Conservation (phyloP, 352 stramenopile genomes). For the Thraustotheca clavata region DNA sequence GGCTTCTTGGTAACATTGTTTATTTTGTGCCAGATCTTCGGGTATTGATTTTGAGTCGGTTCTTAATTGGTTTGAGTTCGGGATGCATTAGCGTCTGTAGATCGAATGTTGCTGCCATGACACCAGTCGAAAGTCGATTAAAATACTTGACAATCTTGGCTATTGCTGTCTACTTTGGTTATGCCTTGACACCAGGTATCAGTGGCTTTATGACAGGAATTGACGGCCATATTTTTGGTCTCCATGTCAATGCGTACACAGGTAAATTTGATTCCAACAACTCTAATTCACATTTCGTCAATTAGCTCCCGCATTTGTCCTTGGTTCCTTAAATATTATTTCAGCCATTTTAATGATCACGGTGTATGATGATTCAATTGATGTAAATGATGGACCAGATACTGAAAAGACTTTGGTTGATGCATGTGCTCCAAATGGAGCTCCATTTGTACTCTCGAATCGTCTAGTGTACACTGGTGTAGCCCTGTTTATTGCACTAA, state of each 20-base stretch:
- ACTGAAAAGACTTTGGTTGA: not conserved
- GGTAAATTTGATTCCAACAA: not conserved
- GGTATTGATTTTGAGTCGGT: constrained; percentile 45
- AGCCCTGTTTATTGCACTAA: constrained; percentile 7
- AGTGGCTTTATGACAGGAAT: constrained; percentile 34
- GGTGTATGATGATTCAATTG: constrained; percentile 44
- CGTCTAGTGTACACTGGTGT: not conserved
- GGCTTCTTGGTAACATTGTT: constrained; percentile 46
- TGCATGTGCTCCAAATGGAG: not conserved
- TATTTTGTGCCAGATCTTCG: constrained; percentile 50
- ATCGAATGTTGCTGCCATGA: constrained; percentile 59
- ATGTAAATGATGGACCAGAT: constrained; percentile 31
- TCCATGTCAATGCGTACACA: constrained; percentile 28
- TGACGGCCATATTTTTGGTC: constrained; percentile 10
- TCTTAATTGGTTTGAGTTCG: constrained; percentile 55
- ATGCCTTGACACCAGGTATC: constrained; percentile 58
- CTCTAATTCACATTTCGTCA: not conserved
- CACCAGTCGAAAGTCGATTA: constrained; percentile 40
- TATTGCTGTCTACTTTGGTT: constrained; percentile 60
- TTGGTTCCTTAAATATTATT: constrained; percentile 43
- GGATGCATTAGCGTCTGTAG: constrained; percentile 65
- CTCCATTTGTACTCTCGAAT: constrained; percentile 26
- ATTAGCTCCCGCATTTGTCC: constrained; percentile 40
- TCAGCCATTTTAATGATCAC: constrained; percentile 37
- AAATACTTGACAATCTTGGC: constrained; percentile 63